Percentiles rank a stretch among this genome's conserved stretches.
Conservation (phyloP, 2,329 filamentous ascomycete genomes). For the Alternaria sp. region DNA sequence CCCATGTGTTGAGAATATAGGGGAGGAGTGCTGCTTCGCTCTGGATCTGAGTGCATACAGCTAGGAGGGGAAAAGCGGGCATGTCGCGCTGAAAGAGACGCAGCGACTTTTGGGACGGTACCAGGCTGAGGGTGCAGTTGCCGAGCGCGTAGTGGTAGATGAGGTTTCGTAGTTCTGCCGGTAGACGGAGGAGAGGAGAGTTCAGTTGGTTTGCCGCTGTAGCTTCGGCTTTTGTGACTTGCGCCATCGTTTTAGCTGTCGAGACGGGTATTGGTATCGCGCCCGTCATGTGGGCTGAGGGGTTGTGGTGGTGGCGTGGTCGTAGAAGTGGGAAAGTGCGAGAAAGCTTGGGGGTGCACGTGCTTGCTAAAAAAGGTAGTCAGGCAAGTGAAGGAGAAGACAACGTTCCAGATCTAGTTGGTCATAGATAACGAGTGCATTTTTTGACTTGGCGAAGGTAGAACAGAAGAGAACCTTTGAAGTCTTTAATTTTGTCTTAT, state of each 20-base stretch:
- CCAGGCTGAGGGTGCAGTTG: not conserved
- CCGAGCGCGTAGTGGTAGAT: not conserved
- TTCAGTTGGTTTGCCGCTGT: not conserved
- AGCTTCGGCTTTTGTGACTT: not conserved
- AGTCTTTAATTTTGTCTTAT: not conserved
- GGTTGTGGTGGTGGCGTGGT: not conserved
- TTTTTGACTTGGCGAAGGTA: not conserved
- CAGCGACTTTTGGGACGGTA: too few species aligned
- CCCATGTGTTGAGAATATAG: too few species aligned
- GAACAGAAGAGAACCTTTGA: not conserved
- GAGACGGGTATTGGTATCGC: not conserved
- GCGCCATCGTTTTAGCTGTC: not conserved
- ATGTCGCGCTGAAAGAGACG: too few species aligned
- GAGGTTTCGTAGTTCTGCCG: not conserved
- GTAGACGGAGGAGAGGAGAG: not conserved
- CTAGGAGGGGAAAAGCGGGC: too few species aligned
- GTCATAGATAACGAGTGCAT: not conserved
- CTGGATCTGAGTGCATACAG: too few species aligned
- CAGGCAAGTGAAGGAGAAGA: not conserved
- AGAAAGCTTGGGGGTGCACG: not conserved
- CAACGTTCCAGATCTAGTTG: accelerated
- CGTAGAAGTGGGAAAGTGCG: not conserved
- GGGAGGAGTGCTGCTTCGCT: too few species aligned
- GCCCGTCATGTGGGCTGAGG: not conserved
- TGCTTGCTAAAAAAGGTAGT: not conserved